Evolutionary conservation across 2,329 filamentous ascomycete genomes (phyloP), one percentile per base, ranked within the genome.

Genomic region (Aureobasidium sp.): DNA sequence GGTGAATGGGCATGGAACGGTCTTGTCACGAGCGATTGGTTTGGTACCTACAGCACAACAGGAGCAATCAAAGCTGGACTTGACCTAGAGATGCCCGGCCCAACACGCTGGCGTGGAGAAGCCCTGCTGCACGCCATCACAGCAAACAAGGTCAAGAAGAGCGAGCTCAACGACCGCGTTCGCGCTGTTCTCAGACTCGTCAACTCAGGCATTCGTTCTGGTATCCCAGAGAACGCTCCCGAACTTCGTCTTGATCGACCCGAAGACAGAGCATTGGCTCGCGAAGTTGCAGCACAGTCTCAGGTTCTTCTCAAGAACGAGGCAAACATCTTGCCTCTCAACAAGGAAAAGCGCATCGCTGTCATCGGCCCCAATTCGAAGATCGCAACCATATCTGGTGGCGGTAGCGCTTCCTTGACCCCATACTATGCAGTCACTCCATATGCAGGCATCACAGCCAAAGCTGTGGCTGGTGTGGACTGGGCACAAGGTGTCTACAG

Each of bases 61-160:
- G 77, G 85, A 25, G 82, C 82, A 16, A 86, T 89, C 4, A 79
- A 84, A 48, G 88, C 89, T 36, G 90, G 90, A 29, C 77, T 93
- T 32, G 91, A 95, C 72, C 91, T 95, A 86, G 82, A 83, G 29
- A 95, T 94, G 90, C 89, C 89, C 0, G 90, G 90, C 45, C 92
- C 96, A 70, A 88, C 88, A 21, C 52, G 57, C 25, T 62, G 59
- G 63, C 37, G 59, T 16, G 59, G 55, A 1, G 16, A 55, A 10
- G 44, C 42, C 3, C 10, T 61, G 10, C 32, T 39, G 21, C 37
- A 50, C 11, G 63, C 63, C 2, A 47, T 64, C 6, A 52, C 41
- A 4, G 30, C 32, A 11, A 55, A 49, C 29, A 52, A 62, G 16
- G 41, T 64, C n/a, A 41, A 36, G 30, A 41, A 36, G 16, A 25